phyloP scores from a whole-genome alignment of 1,284 basidiomycete species.

The Pyrrhoderma lamaoense region DNA sequence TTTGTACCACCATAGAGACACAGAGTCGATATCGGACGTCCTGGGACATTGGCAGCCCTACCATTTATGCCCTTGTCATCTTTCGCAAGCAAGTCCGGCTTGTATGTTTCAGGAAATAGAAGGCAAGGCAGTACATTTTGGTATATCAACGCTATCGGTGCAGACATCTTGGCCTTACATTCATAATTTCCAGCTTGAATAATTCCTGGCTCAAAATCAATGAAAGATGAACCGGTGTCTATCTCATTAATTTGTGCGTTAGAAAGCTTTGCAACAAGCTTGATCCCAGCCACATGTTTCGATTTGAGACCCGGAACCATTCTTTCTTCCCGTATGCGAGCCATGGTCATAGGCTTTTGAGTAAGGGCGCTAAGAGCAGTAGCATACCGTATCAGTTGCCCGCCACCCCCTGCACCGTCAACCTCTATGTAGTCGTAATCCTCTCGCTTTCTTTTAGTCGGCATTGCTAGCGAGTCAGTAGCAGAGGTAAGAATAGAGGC shows the following conservation, averaged over 20 bases:
- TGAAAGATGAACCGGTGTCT: slow-evolving; percentile 37
- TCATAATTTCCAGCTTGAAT: slow-evolving; percentile 37
- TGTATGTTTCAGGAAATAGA: slow-evolving; percentile 36
- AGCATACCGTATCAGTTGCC: slow-evolving; percentile 63
- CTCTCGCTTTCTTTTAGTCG: too few species aligned
- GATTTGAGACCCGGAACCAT: slow-evolving; percentile 52
- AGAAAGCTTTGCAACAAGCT: slow-evolving; percentile 52
- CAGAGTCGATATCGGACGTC: slow-evolving; percentile 33
- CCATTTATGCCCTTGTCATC: not conserved
- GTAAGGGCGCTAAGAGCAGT: slow-evolving; percentile 55
- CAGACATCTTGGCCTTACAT: slow-evolving; percentile 62
- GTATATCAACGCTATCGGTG: slow-evolving; percentile 58
- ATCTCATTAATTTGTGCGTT: slow-evolving; percentile 45
- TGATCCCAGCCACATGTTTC: slow-evolving; percentile 61
- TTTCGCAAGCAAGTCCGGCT: not conserved
- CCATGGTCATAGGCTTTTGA: slow-evolving; percentile 46
- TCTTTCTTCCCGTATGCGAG: slow-evolving; percentile 42
- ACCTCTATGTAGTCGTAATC: too few species aligned
- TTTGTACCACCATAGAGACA: slow-evolving; percentile 63
- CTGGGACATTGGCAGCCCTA: too few species aligned
- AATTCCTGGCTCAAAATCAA: slow-evolving; percentile 41
- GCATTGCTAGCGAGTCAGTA: too few species aligned
- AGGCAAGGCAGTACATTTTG: slow-evolving; percentile 66
- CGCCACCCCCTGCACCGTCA: too few species aligned
- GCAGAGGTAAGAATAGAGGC: too few species aligned